Evolutionary conservation across 1,284 basidiomycete species (phyloP), one percentile per base, ranked within the genome.

Genomic region (Mycena sp.): DNA sequence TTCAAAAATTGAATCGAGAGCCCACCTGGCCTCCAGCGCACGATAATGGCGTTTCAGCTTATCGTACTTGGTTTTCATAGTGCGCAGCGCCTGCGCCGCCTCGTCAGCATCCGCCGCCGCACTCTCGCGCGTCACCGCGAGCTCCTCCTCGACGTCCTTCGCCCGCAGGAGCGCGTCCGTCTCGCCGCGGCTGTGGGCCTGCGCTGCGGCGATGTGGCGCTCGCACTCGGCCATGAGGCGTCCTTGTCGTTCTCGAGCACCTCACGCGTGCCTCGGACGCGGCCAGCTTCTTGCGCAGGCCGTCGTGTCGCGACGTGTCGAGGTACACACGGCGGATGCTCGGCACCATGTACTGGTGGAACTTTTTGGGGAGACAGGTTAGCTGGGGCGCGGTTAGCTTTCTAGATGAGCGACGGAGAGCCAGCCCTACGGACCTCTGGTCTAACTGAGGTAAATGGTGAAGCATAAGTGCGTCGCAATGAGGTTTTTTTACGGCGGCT

Each of bases 311-410:
- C 7, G 78, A 68, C 16, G 74, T 60, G 61, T 86, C 85, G 65
- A 88, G 71, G 68, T 84, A 90, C 35, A 90, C 74, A 67, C 83
- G 85, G 66, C 88, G 86, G 28, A 90, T 75, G 52, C 77, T 75
- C 7, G 86, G 81, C n/a, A 79, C 58, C 49, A 90, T 78, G 70
- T 84, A 88, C 43, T 78, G 74, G 66, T 87, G 87, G 69, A 86
- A 89, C 70, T 87, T 88, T 70, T 79, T 73, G 7, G 88, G 86
- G 10, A 90, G 80, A 56, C 81, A 84, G 17, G 79, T 73, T 38
- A 86, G 74, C 78, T 62, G 60, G 76, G 74, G 16, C 64, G 72
- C 11, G 74, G 78, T 81, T 49, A 65, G 62, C 29, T 30, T 9
- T 21, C 21, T 25, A n/a, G 32, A 17, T 4, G 64, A 37, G 46